Conservation (phyloP, 257 asterid species). For the Haberlea rhodopensis region DNA sequence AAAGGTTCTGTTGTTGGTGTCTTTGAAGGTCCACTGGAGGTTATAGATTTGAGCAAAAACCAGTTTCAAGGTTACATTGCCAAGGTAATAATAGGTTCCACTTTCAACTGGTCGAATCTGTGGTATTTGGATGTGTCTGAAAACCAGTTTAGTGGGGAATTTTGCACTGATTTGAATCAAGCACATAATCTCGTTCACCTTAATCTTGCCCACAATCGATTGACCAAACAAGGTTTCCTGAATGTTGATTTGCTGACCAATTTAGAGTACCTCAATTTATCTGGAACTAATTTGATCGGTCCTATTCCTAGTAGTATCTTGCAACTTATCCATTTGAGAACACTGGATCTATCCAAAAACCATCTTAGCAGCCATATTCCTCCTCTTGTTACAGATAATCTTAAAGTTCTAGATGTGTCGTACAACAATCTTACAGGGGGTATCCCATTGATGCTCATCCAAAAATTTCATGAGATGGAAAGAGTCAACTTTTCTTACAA, state of each 20-base stretch:
- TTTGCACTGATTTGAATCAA: conserved; percentile 34
- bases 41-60: conserved; percentile 87
- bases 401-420: conserved; percentile 67
- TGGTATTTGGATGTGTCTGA: conserved; percentile 72
- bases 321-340: conserved; percentile 41
- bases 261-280: conserved; percentile 76
- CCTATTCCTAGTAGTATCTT: conserved; percentile 53
- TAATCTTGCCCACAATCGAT: conserved; percentile 84
- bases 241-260: conserved; percentile 39
- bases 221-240: conserved; percentile 48
- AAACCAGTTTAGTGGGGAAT: conserved; percentile 77
- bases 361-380: conserved; percentile 62
- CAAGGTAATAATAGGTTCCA: conserved; percentile 64
- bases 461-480: conserved; percentile 55
- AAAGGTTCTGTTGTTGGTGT: conserved; percentile 67
- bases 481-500: conserved; percentile 80
- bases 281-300: conserved; percentile 69
- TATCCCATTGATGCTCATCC: conserved; percentile 54
- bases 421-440: conserved; percentile 80
- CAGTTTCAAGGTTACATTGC: conserved; percentile 79
- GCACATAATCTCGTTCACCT: conserved; percentile 60
- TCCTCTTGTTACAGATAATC: conserved; percentile 36
- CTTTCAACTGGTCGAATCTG: conserved; percentile 61
- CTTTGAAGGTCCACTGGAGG: conserved; percentile 61
- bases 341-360: conserved; percentile 76